Conservation (phyloP, 1,284 basidiomycete genomes). For the Ustilago hordei region DNA sequence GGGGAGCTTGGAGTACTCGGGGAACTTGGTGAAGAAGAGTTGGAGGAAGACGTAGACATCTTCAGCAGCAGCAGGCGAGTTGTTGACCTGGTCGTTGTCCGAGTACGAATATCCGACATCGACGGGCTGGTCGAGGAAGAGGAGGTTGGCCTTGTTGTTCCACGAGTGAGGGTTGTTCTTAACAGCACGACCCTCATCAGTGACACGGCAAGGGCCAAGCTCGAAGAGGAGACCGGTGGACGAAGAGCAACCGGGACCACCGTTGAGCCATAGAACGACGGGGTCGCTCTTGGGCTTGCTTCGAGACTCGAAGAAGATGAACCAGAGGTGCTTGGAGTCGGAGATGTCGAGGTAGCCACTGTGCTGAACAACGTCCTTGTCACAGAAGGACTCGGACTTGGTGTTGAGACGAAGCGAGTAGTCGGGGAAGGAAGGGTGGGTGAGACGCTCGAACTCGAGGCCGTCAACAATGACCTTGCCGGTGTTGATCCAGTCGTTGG, state of each 20-base stretch:
- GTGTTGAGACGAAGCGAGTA: conserved; percentile 77
- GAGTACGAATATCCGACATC: conserved; percentile 90
- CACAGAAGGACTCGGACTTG: conserved; percentile 74
- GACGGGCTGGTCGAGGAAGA: conserved; percentile 84
- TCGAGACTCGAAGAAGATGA: conserved; percentile 88
- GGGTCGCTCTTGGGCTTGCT: conserved; percentile 80
- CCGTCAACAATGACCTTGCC: conserved; percentile 70
- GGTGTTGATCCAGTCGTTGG: conserved; percentile 52
- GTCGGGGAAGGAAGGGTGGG: conserved; percentile 77
- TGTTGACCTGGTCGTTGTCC: conserved; percentile 78
- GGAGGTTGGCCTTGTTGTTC: conserved; percentile 78
- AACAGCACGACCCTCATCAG: conserved; percentile 78
- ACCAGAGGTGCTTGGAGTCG: conserved; percentile 86
- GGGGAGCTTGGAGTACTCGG: conserved; percentile 62
- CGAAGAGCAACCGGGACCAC: conserved; percentile 76
- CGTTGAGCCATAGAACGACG: conserved; percentile 88
- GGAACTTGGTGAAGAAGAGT: conserved; percentile 78
- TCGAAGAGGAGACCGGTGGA: conserved; percentile 78
- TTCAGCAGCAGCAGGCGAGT: conserved; percentile 79
- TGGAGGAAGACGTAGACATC: conserved; percentile 92
- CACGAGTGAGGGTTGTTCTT: conserved; percentile 81
- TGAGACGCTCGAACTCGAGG: conserved; percentile 76
- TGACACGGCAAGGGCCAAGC: conserved; percentile 84
- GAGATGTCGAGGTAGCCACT: conserved; percentile 86
- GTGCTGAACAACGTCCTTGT: conserved; percentile 83